Evolutionary conservation across 2,329 filamentous ascomycete species (phyloP).

Genomic region (Cladosporium sp.): DNA sequence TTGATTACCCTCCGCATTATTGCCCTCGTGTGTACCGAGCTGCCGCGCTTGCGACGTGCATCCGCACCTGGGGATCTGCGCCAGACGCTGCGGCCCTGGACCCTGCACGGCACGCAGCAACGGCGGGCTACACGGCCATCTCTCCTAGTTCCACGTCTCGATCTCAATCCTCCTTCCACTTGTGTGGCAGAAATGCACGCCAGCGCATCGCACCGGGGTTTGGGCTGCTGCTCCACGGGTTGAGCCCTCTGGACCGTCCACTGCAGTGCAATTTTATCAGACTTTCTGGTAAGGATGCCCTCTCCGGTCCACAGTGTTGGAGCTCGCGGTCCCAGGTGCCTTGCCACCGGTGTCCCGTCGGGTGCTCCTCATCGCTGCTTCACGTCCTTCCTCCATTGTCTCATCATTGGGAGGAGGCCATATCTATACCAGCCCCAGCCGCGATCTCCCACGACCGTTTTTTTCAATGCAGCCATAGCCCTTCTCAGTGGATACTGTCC

Average conservation of each 20-base stretch:
- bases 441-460: constrained; percentile 4
- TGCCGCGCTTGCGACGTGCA: constrained; percentile 15
- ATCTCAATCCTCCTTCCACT: constrained; percentile 30
- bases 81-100: constrained; percentile 21
- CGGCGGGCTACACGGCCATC: constrained; percentile 6
- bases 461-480: constrained; percentile 15
- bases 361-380: constrained; percentile 19
- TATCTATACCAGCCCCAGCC: constrained; percentile 12
- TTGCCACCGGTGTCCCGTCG: constrained; percentile 25
- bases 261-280: constrained; percentile 20
- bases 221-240: constrained; percentile 25
- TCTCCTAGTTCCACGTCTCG: constrained; percentile 23
- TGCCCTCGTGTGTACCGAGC: constrained; percentile 5
- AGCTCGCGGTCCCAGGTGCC: constrained; percentile 15
- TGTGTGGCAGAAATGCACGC: constrained; percentile 79
- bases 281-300: constrained; percentile 12
- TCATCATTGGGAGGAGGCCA: constrained; percentile 10
- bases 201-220: constrained; percentile 71
- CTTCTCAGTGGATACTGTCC: constrained; percentile 2
- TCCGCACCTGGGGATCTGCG: constrained; percentile 27
- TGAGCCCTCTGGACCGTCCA: constrained; percentile 16
- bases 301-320: constrained; percentile 18
- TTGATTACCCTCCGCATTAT: constrained; percentile 12
- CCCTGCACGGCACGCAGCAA: constrained; percentile 25
- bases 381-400: constrained; percentile 17